Evolutionary conservation across 1,284 basidiomycete genomes (phyloP).

Genomic region (Malassezia yamatoensis): DNA sequence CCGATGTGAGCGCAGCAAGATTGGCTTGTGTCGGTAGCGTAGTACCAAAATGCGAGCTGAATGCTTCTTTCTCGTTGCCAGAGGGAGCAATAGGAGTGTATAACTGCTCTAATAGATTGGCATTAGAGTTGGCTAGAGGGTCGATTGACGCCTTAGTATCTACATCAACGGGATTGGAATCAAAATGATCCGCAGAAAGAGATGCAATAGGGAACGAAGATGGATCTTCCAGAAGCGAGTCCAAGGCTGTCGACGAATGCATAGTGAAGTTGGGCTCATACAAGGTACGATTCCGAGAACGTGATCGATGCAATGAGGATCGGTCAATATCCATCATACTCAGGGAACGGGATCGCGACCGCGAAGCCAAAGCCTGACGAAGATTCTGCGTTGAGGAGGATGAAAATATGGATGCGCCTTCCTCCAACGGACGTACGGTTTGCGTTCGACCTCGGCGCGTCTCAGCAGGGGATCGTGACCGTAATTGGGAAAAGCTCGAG

Average conservation of each 20-base stretch:
- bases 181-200: too few species aligned
- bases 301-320: slow-evolving; percentile 78
- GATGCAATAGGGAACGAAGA: too few species aligned
- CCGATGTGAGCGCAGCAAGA: too few species aligned
- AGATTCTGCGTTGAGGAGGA: slow-evolving; percentile 42
- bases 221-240: neutral
- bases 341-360: slow-evolving; percentile 50
- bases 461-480: neutral
- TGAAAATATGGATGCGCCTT: slow-evolving; percentile 13
- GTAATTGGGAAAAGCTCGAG: neutral
- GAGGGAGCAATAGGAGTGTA: too few species aligned
- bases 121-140: too few species aligned
- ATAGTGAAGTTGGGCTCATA: neutral
- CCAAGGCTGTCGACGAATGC: neutral
- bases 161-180: too few species aligned
- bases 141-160: too few species aligned
- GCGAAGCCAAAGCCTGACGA: slow-evolving; percentile 21
- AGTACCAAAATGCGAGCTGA: too few species aligned
- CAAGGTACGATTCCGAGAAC: slow-evolving; percentile 53
- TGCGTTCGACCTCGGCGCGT: slow-evolving; percentile 4
- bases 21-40: too few species aligned
- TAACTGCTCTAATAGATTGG: too few species aligned
- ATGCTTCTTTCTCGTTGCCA: too few species aligned
- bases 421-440: slow-evolving; percentile 10
- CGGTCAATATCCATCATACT: slow-evolving; percentile 90